A percentile compares a stretch with the other conserved stretches of the same genome.
phyloP scores from a whole-genome alignment of 1,139 yeast genomes.

The Nakaseomyces kungkrabaensis region DNA sequence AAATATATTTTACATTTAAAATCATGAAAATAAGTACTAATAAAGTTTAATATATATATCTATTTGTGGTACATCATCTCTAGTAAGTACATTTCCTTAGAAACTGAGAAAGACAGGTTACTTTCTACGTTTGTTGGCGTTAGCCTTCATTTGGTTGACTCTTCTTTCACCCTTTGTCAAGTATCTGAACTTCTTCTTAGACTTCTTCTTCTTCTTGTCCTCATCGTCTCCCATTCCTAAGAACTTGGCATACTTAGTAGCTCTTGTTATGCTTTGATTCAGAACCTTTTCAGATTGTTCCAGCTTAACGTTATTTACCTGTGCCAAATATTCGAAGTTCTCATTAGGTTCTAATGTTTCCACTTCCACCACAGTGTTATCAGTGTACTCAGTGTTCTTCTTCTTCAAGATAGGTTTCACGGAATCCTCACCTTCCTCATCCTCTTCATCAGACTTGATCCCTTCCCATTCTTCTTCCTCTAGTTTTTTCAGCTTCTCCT shows the following conservation, averaged over 20 bases:
- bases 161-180: conserved; percentile 71
- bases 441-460: conserved; percentile 30
- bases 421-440: conserved; percentile 13
- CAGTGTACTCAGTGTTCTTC: conserved; percentile 33
- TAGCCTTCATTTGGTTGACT: conserved; percentile 51
- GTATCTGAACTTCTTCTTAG: conserved; percentile 80
- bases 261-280: conserved; percentile 55
- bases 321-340: conserved; percentile 48
- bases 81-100: background rate
- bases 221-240: conserved; percentile 38
- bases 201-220: conserved; percentile 33
- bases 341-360: conserved; percentile 51
- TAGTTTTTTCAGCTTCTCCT: conserved; percentile 14
- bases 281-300: conserved; percentile 50
- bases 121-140: conserved; percentile 26
- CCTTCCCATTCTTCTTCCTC: conserved; percentile 35
- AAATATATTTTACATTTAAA: too few species aligned
- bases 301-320: conserved; percentile 53
- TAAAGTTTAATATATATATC: too few species aligned
- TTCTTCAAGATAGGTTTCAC: conserved; percentile 36
- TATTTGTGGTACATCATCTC: background rate
- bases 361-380: conserved; percentile 40
- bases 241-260: conserved; percentile 62
- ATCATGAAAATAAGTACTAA: too few species aligned
- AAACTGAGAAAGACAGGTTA: background rate